phyloP scores from a whole-genome alignment of 345 rosid species.

The Eucalyptus brandiana region DNA sequence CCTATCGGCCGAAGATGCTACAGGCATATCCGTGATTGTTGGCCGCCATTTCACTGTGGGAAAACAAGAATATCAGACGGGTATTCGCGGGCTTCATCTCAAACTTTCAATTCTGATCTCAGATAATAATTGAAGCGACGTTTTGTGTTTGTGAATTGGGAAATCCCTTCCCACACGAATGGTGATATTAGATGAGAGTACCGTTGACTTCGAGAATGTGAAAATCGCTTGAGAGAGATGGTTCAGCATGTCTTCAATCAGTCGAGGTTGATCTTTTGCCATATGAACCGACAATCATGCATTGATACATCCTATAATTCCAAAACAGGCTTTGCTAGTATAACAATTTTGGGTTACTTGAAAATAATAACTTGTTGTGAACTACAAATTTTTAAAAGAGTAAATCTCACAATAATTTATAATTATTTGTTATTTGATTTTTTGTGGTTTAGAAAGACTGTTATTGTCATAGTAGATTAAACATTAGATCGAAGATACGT shows the following conservation, averaged over 20 bases:
- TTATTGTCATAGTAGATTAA: too few relatives aligned
- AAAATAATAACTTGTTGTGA: too few relatives aligned
- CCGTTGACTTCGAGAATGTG: neutral
- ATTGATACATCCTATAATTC: neutral
- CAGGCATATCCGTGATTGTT: neutral
- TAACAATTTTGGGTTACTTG: too few relatives aligned
- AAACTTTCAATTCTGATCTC: neutral
- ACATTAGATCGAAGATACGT: neutral
- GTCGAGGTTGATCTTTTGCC: neutral
- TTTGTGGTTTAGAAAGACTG: fast-evolving
- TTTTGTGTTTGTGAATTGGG: neutral
- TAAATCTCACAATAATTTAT: too few relatives aligned
- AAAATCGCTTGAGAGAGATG: neutral
- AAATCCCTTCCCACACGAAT: neutral
- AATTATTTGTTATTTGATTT: too few relatives aligned
- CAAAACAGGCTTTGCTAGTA: neutral
- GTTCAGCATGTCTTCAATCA: neutral
- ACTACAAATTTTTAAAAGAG: too few relatives aligned
- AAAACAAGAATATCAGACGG: neutral
- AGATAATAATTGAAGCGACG: neutral
- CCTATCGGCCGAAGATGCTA: neutral
- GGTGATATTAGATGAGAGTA: neutral
- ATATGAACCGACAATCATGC: neutral
- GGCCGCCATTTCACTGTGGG: neutral
- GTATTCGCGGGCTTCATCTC: neutral